Base-by-base conservation (phyloP, 2,329 filamentous ascomycete genomes). In the Fusarium hostae region DNA sequence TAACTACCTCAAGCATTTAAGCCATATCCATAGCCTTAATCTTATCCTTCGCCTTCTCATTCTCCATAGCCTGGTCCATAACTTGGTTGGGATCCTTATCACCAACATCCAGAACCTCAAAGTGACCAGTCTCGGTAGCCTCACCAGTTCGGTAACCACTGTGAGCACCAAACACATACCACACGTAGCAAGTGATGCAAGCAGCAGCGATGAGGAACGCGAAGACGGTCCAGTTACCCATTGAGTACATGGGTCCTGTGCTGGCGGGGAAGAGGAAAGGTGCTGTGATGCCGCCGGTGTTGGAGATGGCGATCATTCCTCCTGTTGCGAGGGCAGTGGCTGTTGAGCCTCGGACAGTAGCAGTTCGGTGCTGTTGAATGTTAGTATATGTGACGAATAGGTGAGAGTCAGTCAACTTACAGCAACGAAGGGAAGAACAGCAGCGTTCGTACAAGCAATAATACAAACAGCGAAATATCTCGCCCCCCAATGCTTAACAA, bases 181-280 rank as follows among this genome's bases (percentile, higher is more conserved):
- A 80, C 26, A 77, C 73, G 39, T 78, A 79, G 15, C 71, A 22
- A 9, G 78, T 78, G 45, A 78, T 75, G 6, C 63, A 12, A 9
- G 68, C 75, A 6, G 78, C 75, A 7, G 70, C 47, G 15, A 75
- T 61, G 11, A 79, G 77, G 66, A 79, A 79, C 12, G 68, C 76
- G 34, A 79, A 80, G 6, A 80, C 77, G 16, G 78, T 80, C 78
- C 78, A 79, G 72, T 80, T 79, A 30, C 78, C 78, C 78, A 78
- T 79, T 3, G 74, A 71, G 66, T 80, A 79, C 77, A 79, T 78
- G 52, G 78, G 78, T 1, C 68, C 73, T 20, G 75, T 76, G 63
- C 41, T 68, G 59, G 76, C 66, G 6, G 78, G 78, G 71, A 81
- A 81, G 20, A 80, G 68, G 71, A 81, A 81, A 9, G 79, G 78